A percentile compares a stretch with the other conserved stretches of the same genome.
phyloP scores from a whole-genome alignment of 352 stramenopile genomes.

The Pilasporangium apinafurcum region DNA sequence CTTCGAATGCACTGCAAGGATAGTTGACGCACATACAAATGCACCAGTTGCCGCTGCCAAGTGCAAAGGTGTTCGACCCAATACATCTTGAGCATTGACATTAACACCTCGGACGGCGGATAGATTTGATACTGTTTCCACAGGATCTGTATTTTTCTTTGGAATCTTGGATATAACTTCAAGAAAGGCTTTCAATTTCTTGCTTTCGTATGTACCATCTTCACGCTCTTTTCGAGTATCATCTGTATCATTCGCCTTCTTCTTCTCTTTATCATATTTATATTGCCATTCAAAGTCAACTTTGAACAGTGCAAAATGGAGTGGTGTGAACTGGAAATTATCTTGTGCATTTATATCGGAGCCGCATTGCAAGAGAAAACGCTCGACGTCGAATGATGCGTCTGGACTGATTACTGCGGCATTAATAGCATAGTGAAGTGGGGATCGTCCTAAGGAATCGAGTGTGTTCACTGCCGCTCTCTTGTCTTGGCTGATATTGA shows the following conservation, averaged over 20 bases:
- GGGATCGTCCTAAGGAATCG: constrained; percentile 44
- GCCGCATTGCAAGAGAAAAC: constrained; percentile 53
- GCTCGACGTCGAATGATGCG: constrained; percentile 74
- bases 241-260: constrained; percentile 15
- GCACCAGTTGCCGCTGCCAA: constrained; percentile 65
- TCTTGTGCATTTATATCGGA: constrained; percentile 47
- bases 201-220: constrained; percentile 36
- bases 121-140: constrained; percentile 74
- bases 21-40: constrained; percentile 65
- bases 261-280: constrained; percentile 24
- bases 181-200: constrained; percentile 36
- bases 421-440: constrained; percentile 74
- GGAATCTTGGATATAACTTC: constrained; percentile 35
- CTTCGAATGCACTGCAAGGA: constrained; percentile 27
- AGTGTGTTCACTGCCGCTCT: constrained; percentile 35
- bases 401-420: constrained; percentile 54
- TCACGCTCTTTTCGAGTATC: constrained; percentile 20
- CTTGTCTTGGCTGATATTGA: constrained; percentile 28
- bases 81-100: constrained; percentile 23
- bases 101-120: constrained; percentile 38
- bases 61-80: constrained; percentile 58
- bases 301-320: constrained; percentile 72
- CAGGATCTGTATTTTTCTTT: constrained; percentile 40
- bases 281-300: constrained; percentile 64
- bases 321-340: constrained; percentile 40